A percentile compares a stretch with the other conserved stretches of the same genome.
These are phyloP conservation scores for Amoeboaphelidium protococcarum DNA, from an alignment of 371 early-diverging fungal species.

Conservation along the genomic window DNA sequence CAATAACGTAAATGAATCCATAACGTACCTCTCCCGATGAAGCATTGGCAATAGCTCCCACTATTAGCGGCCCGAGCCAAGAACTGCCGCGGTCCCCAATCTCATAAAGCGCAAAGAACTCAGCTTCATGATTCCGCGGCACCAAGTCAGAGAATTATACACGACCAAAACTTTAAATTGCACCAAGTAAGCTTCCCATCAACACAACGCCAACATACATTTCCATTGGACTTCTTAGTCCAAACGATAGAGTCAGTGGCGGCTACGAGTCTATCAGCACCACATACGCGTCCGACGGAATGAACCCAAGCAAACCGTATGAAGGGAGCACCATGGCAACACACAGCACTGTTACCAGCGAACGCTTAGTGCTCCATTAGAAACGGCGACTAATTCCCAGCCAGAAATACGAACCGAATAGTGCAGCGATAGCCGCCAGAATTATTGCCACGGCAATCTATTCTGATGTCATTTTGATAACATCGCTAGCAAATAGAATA, in stretches of 20 bases:
- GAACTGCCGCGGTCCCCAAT: slow-evolving; percentile 32
- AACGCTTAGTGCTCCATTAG: slow-evolving; percentile 7
- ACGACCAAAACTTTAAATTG: slow-evolving; percentile 20
- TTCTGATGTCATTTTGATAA: slow-evolving; percentile 7
- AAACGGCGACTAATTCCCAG: slow-evolving; percentile 10
- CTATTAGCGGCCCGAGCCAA: slow-evolving; percentile 31
- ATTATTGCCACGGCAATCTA: slow-evolving; percentile 15
- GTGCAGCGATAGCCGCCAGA: slow-evolving; percentile 9
- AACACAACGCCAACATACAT: slow-evolving; percentile 15
- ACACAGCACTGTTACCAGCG: slow-evolving; percentile 9
- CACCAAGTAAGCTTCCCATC: slow-evolving; percentile 25
- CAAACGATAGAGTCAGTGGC: slow-evolving; percentile 7
- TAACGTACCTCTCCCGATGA: background rate
- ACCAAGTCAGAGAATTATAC: slow-evolving; percentile 22
- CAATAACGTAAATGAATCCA: background rate
- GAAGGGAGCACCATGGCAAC: slow-evolving; percentile 15
- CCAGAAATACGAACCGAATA: slow-evolving; percentile 22
- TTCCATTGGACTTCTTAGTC: slow-evolving; percentile 16
- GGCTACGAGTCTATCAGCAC: background rate
- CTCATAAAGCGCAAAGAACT: slow-evolving; percentile 10
- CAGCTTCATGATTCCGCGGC: slow-evolving; percentile 3
- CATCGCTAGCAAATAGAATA: slow-evolving; percentile 19
- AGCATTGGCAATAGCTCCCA: slow-evolving; percentile 19
- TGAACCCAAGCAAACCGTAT: slow-evolving; percentile 26
- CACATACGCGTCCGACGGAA: slow-evolving; percentile 5